Evolutionary conservation across 306 rosid species (phyloP).

Genomic region (Lithocarpus polystachyus): DNA sequence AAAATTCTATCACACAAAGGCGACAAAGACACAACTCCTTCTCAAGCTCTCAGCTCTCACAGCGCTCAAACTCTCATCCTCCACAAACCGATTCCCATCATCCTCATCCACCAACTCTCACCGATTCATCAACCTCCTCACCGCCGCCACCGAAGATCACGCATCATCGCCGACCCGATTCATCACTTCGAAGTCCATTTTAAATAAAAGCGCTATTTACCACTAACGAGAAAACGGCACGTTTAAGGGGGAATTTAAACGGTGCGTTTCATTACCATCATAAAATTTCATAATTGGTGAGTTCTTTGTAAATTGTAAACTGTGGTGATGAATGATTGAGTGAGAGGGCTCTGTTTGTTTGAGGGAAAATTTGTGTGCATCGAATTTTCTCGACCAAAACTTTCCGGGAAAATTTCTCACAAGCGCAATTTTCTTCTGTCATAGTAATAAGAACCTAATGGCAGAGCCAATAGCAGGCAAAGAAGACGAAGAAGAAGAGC

Average conservation of each 20-base stretch:
- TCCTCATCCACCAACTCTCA: no score
- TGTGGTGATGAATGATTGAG: background rate
- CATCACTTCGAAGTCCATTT: no score
- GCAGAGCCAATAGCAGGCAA: background rate
- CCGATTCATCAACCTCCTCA: no score
- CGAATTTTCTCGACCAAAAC: background rate
- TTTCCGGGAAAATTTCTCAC: background rate
- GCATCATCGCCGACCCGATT: no score
- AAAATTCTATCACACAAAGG: no score
- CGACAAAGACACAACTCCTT: no score
- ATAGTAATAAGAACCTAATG: background rate
- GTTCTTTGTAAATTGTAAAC: background rate
- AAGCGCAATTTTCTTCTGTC: background rate
- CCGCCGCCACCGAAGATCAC: no score
- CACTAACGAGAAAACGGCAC: no score
- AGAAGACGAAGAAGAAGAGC: conserved; percentile 19
- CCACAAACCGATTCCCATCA: no score
- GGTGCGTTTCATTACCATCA: background rate
- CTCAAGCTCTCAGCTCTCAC: no score
- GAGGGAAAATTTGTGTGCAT: background rate
- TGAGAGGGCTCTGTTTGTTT: background rate
- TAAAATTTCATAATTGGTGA: background rate
- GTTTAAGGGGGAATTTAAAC: background rate
- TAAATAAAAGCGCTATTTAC: no score
- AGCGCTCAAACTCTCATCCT: no score